Conservation (phyloP, 805 yeast genomes). For the Nakazawaea pomicola region DNA sequence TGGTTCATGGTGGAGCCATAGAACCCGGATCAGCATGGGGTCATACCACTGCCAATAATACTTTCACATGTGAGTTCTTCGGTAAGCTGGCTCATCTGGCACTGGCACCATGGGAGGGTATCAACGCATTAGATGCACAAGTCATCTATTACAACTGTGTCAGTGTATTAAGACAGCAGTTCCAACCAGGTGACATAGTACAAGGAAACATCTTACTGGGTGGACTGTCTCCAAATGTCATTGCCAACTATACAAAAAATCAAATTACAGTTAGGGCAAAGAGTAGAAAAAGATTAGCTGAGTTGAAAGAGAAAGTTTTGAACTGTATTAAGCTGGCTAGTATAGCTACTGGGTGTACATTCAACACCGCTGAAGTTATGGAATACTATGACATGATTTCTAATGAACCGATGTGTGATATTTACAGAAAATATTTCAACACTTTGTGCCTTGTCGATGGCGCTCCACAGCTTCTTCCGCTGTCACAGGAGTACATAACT, state of each 20-base stretch:
- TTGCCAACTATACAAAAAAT: constrained; percentile 20
- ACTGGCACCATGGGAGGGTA: constrained; percentile 25
- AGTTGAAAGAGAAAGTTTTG: constrained; percentile 21
- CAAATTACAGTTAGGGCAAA: constrained; percentile 17
- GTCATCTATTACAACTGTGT: constrained; percentile 21
- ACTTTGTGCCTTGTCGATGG: constrained; percentile 11
- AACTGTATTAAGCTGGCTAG: constrained; percentile 23
- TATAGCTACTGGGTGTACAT: constrained; percentile 27
- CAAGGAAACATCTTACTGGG: constrained; percentile 22
- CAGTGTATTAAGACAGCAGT: constrained; percentile 24
- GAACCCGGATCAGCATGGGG: constrained; percentile 15
- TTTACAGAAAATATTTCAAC: constrained; percentile 17
- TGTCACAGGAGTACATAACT: constrained; percentile 13
- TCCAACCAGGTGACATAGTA: constrained; percentile 20
- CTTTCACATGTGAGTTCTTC: constrained; percentile 17
- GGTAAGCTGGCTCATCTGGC: constrained; percentile 26
- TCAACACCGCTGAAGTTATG: constrained; percentile 26
- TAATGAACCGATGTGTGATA: constrained; percentile 17
- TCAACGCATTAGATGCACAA: constrained; percentile 26
- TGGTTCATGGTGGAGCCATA: constrained; percentile 21
- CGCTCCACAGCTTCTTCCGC: neutral
- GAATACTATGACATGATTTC: constrained; percentile 21
- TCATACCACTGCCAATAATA: constrained; percentile 18
- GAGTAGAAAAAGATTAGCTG: constrained; percentile 17
- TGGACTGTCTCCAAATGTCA: constrained; percentile 22